Evolutionary conservation across 2,329 filamentous ascomycete species (phyloP).

Genomic region (Purpureocillium takamizusanense): DNA sequence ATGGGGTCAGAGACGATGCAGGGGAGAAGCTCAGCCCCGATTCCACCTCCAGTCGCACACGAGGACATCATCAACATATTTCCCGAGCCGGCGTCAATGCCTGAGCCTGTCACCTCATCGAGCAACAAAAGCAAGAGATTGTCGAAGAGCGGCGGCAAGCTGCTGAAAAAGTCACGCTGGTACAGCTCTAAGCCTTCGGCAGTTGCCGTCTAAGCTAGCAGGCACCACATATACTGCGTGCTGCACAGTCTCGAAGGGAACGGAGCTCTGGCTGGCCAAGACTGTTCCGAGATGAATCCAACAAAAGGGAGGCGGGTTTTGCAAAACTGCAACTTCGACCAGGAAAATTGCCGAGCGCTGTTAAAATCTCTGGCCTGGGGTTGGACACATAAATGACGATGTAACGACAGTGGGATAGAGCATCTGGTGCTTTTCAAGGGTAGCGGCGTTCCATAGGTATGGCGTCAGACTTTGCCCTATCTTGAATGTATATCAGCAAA

Average conservation of each 20-base stretch:
- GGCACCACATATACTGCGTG: too few relatives aligned
- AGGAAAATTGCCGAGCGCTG: background rate
- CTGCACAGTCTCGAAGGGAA: too few relatives aligned
- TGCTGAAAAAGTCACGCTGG: conserved; percentile 16
- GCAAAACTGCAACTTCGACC: too few relatives aligned
- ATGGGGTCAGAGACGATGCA: conserved; percentile 8
- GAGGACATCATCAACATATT: conserved; percentile 14
- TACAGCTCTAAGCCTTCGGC: conserved; percentile 10
- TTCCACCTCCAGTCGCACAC: conserved; percentile 5
- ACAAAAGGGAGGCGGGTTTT: too few relatives aligned
- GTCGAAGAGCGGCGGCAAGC: conserved; percentile 19
- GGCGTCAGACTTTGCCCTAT: too few relatives aligned
- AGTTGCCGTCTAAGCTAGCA: conserved; percentile 9
- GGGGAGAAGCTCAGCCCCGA: conserved; percentile 4
- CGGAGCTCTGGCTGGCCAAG: too few relatives aligned
- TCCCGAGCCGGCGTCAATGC: conserved; percentile 10
- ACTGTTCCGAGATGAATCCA: too few relatives aligned
- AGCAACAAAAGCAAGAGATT: conserved; percentile 16
- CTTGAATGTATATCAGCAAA: too few relatives aligned
- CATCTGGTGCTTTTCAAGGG: background rate
- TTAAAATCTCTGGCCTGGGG: background rate
- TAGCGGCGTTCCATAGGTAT: too few relatives aligned
- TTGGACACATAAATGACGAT: background rate
- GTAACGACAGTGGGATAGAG: conserved; percentile 1
- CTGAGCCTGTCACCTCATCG: conserved; percentile 9